These are phyloP conservation scores for Protomyces macrosporus DNA, from an alignment of 1,139 yeast genomes.

Conservation along the genomic window DNA sequence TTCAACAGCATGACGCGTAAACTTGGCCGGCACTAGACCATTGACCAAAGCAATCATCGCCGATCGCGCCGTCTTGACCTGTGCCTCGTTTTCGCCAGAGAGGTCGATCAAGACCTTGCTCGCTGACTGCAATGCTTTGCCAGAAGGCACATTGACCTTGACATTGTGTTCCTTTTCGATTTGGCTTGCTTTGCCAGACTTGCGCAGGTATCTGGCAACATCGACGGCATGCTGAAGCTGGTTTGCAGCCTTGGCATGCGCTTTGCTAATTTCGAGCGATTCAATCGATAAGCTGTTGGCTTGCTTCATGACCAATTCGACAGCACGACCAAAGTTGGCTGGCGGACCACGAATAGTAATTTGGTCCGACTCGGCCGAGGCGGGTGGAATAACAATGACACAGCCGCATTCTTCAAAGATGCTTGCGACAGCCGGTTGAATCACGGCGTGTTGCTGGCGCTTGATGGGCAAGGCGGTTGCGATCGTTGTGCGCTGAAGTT, in stretches of 20 bases:
- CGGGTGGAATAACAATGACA: slow-evolving; percentile 54
- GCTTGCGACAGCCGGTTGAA: slow-evolving; percentile 39
- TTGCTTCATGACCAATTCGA: slow-evolving; percentile 50
- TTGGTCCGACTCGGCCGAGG: slow-evolving; percentile 40
- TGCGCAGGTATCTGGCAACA: slow-evolving; percentile 60
- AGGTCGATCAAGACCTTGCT: slow-evolving; percentile 46
- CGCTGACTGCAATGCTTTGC: slow-evolving; percentile 38
- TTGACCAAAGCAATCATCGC: slow-evolving; percentile 69
- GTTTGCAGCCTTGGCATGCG: slow-evolving; percentile 52
- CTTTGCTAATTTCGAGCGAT: slow-evolving; percentile 72
- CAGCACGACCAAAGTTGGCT: slow-evolving; percentile 54
- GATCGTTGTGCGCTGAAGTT: slow-evolving; percentile 38
- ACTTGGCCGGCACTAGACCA: slow-evolving; percentile 61
- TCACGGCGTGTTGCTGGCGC: slow-evolving; percentile 49
- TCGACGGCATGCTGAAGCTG: slow-evolving; percentile 68
- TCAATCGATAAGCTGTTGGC: slow-evolving; percentile 57
- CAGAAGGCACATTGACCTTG: slow-evolving; percentile 53
- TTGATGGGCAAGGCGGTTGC: slow-evolving; percentile 49
- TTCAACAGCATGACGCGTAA: slow-evolving; percentile 64
- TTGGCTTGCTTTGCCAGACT: slow-evolving; percentile 45
- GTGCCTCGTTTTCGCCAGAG: slow-evolving; percentile 45
- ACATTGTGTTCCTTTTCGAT: slow-evolving; percentile 46
- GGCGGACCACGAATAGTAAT: slow-evolving; percentile 58
- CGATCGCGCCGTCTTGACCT: slow-evolving; percentile 55
- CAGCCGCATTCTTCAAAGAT: slow-evolving; percentile 57